A percentile compares a stretch with the other conserved stretches of the same genome.
These are phyloP conservation scores for Venustampulla echinocandica DNA, from an alignment of 495 filamentous ascomycete genomes.

Conservation along the genomic window DNA sequence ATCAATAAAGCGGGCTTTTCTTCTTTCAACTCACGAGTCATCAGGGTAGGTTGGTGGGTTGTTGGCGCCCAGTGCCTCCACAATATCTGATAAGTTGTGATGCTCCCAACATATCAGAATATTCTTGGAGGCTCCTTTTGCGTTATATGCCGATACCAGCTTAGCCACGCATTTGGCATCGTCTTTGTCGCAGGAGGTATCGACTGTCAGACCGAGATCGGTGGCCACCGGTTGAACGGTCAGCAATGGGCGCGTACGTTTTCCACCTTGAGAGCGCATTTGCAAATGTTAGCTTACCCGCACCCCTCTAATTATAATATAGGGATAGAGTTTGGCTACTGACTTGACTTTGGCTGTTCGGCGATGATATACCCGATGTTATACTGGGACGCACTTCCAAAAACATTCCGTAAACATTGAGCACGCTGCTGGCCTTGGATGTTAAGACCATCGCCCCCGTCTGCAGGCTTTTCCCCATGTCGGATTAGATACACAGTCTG, in stretches of 20 bases:
- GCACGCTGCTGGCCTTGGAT: constrained; percentile 39
- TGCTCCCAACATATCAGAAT: constrained; percentile 55
- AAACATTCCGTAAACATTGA: constrained; percentile 42
- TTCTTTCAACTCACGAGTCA: constrained; percentile 16
- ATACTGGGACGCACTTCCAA: constrained; percentile 37
- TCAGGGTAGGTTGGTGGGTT: constrained; percentile 13
- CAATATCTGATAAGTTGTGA: constrained; percentile 40
- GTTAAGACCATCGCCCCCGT: constrained; percentile 34
- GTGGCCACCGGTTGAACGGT: constrained; percentile 44
- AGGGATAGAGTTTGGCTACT: neutral
- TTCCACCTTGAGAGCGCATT: constrained; percentile 32
- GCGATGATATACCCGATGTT: constrained; percentile 48
- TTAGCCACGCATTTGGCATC: constrained; percentile 39
- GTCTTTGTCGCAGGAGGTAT: constrained; percentile 39
- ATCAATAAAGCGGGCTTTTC: neutral
- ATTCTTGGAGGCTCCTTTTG: constrained; percentile 30
- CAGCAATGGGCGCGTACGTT: constrained; percentile 38
- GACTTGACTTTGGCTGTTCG: constrained; percentile 37
- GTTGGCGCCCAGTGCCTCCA: constrained; percentile 27
- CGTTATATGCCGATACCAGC: constrained; percentile 32
- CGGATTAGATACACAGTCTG: constrained; percentile 45
- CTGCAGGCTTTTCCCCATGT: constrained; percentile 47
- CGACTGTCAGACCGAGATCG: constrained; percentile 44
- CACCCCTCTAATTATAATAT: neutral
- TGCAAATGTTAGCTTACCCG: neutral